Evolutionary conservation across 345 rosid genomes (phyloP), one percentile per base, ranked within the genome.

Genomic region (Eucalyptus sp.): DNA sequence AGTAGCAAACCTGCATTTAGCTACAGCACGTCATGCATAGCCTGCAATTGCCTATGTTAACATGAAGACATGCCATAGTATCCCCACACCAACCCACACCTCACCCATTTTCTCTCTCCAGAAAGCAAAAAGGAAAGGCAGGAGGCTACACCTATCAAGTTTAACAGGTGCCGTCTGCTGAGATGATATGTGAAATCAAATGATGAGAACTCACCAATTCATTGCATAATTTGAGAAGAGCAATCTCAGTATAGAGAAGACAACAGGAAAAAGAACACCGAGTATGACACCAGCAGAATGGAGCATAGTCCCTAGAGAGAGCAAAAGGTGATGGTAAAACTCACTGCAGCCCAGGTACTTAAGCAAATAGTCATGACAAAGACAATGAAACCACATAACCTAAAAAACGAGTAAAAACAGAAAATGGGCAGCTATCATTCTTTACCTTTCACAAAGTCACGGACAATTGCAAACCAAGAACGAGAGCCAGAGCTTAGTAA

Each of bases 1-100:
- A 92, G 94, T 94, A 88, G 99, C 96, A 93, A 96, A 98, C 99
- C 99, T 98, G 96, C 95, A 95, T 89, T 91, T 58, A 86, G 89
- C 56, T 89, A 50, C 58, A 90, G 51, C 50, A 49, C 12, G 9
- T 50, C 58, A 89, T 27, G 87, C 76, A 52, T 76, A n/a, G 41
- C 46, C 31, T 25, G 89, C 29, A 49, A 68, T 62, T 50, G 49
- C 60, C 68, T 46, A 58, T 58, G 46, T 50, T 87, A 50, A 87
- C 31, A 27, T 46, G 49, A 48, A 87, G 8, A 66, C 52, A 66
- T 22, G 64, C 87, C n/a, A 56, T 41, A 52, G 87, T 33, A 31
- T 76, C 83, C 83, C 83, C 83, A 10, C 14, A 76, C 80, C 48
- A 37, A 20, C 14, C 83, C 27, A 0, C 46, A 33, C 81, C 81